Conservation (phyloP, 768 basidiomycete genomes). For the Termitomyces sp. region DNA sequence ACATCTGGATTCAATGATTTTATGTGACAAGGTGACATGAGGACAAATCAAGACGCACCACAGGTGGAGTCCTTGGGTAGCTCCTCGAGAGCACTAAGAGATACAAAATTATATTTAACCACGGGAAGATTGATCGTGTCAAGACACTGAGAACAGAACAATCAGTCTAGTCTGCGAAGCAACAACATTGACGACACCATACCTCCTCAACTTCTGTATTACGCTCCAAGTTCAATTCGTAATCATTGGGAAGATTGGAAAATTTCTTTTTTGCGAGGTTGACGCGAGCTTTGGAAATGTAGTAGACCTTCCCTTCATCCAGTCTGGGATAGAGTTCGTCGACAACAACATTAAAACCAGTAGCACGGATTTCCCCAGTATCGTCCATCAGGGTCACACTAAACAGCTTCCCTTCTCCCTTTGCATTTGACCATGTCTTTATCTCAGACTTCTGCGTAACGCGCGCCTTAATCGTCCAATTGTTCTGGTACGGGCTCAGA, state of each 20-base stretch:
- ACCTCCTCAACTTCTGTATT: conserved; percentile 85
- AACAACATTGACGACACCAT: conserved; percentile 11
- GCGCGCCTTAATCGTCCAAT: conserved; percentile 97
- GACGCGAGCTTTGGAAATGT: conserved; percentile 83
- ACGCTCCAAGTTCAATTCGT: conserved; percentile 84
- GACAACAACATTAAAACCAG: conserved; percentile 83
- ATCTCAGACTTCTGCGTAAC: conserved; percentile 88
- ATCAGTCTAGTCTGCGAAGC: conserved; percentile 5
- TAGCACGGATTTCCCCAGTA: conserved; percentile 85
- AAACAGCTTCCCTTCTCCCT: conserved; percentile 95
- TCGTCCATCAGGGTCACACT: conserved; percentile 93
- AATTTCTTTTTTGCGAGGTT: conserved; percentile 98
- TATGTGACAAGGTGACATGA: conserved; percentile 1
- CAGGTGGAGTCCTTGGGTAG: conserved; percentile 76
- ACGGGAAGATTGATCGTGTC: conserved; percentile 73
- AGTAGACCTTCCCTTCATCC: conserved; percentile 91
- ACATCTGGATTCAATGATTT: conserved; percentile 53
- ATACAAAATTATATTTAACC: conserved; percentile 79
- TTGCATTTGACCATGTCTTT: conserved; percentile 80
- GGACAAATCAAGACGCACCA: conserved; percentile 45
- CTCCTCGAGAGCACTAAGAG: conserved; percentile 54
- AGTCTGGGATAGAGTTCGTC: conserved; percentile 81
- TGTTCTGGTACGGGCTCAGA: conserved; percentile 94
- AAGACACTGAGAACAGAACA: conserved; percentile 51
- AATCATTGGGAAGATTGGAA: conserved; percentile 84